Percentiles rank a stretch among this genome's conserved stretches.
Conservation (phyloP, 1,284 basidiomycete species). For the Stereum hirsutum region DNA sequence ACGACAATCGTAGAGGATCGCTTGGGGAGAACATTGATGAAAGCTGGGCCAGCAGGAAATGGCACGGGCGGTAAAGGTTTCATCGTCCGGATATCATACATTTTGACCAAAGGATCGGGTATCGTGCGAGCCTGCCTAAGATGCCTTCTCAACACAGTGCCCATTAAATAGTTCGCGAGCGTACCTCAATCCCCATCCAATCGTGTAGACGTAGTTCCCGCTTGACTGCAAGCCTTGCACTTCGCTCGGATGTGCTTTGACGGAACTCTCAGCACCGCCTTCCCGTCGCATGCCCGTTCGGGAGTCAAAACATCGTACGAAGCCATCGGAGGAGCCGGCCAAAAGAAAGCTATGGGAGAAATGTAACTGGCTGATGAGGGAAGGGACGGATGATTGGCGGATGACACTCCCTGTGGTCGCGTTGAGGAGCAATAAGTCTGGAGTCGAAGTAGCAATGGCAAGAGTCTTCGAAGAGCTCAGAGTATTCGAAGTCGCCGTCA, state of each 20-base stretch:
- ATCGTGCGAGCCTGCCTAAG: constrained; percentile 79
- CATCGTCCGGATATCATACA: constrained; percentile 85
- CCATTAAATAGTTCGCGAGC: constrained; percentile 9
- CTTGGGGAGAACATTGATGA: constrained; percentile 79
- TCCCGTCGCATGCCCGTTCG: constrained; percentile 50
- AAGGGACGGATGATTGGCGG: constrained; percentile 46
- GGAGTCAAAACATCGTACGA: constrained; percentile 78
- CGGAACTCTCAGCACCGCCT: constrained; percentile 33
- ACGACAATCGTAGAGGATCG: constrained; percentile 74
- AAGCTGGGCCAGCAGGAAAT: constrained; percentile 84
- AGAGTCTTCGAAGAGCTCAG: constrained; percentile 39
- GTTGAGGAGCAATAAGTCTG: constrained; percentile 68
- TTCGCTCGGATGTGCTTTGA: constrained; percentile 75
- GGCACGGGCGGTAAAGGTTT: constrained; percentile 76
- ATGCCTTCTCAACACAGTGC: constrained; percentile 4
- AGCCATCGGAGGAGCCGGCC: constrained; percentile 79
- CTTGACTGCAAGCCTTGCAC: constrained; percentile 76
- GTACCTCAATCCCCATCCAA: constrained; percentile 81
- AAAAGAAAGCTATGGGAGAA: constrained; percentile 59
- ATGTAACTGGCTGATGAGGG: constrained; percentile 56
- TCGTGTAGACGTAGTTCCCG: constrained; percentile 76
- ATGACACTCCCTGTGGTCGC: constrained; percentile 63
- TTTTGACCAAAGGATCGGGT: constrained; percentile 88
- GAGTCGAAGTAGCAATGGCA: constrained; percentile 53
- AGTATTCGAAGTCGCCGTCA: constrained; percentile 54